Conservation (phyloP, 495 filamentous ascomycete species). For the Aspergillus steynii region DNA sequence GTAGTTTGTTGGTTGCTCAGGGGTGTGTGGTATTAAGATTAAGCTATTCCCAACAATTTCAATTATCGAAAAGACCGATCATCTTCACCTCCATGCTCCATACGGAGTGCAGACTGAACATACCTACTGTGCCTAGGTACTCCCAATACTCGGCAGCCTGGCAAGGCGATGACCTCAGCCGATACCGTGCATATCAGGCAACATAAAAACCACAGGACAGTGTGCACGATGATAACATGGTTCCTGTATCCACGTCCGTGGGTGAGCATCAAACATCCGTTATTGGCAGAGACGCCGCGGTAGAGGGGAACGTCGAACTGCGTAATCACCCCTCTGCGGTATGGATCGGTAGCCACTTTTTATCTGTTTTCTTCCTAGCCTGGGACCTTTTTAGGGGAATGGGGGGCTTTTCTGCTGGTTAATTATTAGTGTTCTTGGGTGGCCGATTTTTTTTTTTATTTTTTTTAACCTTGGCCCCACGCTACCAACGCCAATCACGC, state of each 20-base stretch:
- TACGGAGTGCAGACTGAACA: too few relatives aligned
- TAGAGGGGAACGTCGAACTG: constrained; percentile 3
- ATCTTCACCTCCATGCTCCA: too few relatives aligned
- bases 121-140: too few relatives aligned
- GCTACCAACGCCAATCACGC: constrained; percentile 11
- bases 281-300: background rate
- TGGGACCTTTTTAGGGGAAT: constrained; percentile 3
- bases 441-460: background rate
- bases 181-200: background rate
- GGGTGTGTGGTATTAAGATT: too few relatives aligned
- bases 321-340: constrained; percentile 12
- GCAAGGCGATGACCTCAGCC: background rate
- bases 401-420: background rate
- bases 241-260: background rate
- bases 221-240: background rate
- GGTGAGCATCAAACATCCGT: background rate
- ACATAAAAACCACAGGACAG: background rate
- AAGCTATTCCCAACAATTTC: too few relatives aligned
- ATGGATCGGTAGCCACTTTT: constrained; percentile 4
- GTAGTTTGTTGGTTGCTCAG: too few relatives aligned
- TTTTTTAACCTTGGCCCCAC: background rate
- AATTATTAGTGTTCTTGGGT: background rate
- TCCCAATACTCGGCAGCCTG: too few relatives aligned
- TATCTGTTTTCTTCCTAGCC: constrained; percentile 1
- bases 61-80: too few relatives aligned